A percentile compares a stretch with the other conserved stretches of the same genome.
Evolutionary conservation across 495 filamentous ascomycete genomes (phyloP).

Genomic region (Xylaria flabelliformis): DNA sequence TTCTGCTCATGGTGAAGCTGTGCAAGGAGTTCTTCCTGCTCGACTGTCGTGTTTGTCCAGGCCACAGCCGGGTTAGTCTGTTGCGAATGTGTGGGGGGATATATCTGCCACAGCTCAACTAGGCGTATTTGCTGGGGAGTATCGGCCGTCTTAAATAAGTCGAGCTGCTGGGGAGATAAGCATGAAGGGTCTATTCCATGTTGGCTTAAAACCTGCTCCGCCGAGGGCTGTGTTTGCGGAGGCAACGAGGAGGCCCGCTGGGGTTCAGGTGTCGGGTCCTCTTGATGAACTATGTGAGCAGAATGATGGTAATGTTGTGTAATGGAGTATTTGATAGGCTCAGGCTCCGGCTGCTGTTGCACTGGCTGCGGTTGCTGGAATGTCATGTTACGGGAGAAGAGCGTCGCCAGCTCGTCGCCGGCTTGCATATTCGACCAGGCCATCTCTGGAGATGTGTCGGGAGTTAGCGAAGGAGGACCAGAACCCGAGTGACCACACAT

Average conservation of each 20-base stretch:
- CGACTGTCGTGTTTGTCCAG: constrained; percentile 55
- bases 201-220: constrained; percentile 53
- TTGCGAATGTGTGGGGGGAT: constrained; percentile 49
- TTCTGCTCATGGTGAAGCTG: constrained; percentile 60
- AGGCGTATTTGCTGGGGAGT: constrained; percentile 63
- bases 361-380: constrained; percentile 52
- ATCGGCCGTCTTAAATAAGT: constrained; percentile 66
- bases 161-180: constrained; percentile 63
- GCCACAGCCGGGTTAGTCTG: constrained; percentile 52
- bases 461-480: not conserved
- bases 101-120: constrained; percentile 71
- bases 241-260: constrained; percentile 58
- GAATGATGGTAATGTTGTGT: constrained; percentile 81
- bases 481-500: not conserved
- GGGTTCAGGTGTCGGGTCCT: constrained; percentile 38
- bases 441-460: constrained; percentile 35
- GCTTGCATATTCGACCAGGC: constrained; percentile 53
- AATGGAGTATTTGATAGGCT: constrained; percentile 66
- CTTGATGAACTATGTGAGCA: constrained; percentile 54
- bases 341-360: constrained; percentile 40
- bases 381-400: constrained; percentile 70
- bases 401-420: constrained; percentile 69
- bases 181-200: constrained; percentile 61
- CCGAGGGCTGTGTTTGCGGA: constrained; percentile 49
- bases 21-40: constrained; percentile 57